Evolutionary conservation across 768 basidiomycete species (phyloP).

Genomic region (Floccularia luteovirens): DNA sequence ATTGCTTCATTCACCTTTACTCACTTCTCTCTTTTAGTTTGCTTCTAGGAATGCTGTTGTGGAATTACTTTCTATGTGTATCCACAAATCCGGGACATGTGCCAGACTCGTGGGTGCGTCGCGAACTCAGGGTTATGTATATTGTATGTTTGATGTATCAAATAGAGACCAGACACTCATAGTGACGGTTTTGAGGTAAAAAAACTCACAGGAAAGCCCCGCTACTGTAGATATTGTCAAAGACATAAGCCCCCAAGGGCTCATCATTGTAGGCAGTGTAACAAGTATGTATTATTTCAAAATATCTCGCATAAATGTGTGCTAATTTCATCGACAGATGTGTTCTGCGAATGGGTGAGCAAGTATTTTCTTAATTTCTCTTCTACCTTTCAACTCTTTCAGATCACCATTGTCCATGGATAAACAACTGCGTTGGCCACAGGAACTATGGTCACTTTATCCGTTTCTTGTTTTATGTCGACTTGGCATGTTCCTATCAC

Average conservation of each 20-base stretch:
- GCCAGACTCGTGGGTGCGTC: constrained; percentile 68
- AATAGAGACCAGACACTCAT: constrained; percentile 68
- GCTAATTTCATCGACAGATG: constrained; percentile 37
- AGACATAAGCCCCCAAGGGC: constrained; percentile 82
- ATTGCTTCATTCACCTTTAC: constrained; percentile 1
- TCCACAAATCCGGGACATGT: constrained; percentile 80
- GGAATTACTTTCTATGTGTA: constrained; percentile 86
- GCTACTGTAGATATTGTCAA: constrained; percentile 84
- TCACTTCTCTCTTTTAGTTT: constrained; percentile 34
- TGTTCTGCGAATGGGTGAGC: constrained; percentile 83
- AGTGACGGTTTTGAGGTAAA: constrained; percentile 85
- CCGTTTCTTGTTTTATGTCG: constrained; percentile 89
- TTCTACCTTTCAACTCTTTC: constrained; percentile 7
- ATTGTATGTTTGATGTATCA: not conserved
- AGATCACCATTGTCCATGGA: constrained; percentile 94
- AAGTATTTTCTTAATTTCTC: not conserved
- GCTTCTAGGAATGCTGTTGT: constrained; percentile 70
- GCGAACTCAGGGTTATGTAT: no score
- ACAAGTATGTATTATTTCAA: constrained; percentile 41
- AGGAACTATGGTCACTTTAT: constrained; percentile 86
- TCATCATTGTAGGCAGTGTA: constrained; percentile 90
- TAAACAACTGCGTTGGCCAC: constrained; percentile 92
- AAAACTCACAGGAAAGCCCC: constrained; percentile 72
- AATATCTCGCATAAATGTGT: not conserved
- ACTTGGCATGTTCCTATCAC: constrained; percentile 86